Evolutionary conservation across 805 yeast genomes (phyloP), one percentile per base, ranked within the genome.

Genomic region (Lachancea fermentati): DNA sequence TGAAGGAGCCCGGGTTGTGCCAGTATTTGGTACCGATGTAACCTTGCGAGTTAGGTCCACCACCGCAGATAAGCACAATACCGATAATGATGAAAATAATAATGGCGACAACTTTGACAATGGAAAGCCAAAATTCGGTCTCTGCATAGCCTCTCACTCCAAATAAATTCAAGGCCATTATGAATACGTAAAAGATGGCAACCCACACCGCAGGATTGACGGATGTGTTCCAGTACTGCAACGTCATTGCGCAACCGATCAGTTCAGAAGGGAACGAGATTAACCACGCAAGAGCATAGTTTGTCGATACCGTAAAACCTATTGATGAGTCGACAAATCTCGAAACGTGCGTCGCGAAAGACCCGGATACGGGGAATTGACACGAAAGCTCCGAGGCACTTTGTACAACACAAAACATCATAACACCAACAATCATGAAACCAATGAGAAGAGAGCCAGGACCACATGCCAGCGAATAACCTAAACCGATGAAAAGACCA

Each of bases 291-390:
- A 76, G 50, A 37, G 77, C 71, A 51, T 76, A 76, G 48, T 73
- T 71, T 72, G 77, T 75, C 19, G 81, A 76, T 62, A 76, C 74
- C 13, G 81, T 76, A 57, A 78, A 79, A 31, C 81, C 83, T 64
- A 77, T 64, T 4, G 81, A 71, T 3, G 74, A 68, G 49, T 77
- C 78, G 36, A 79, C 66, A 50, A 81, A 75, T 49, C 85, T 65
- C 40, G 76, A 68, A 41, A 77, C 71, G 58, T 72, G 78, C 41
- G 76, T 68, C 37, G 77, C 71, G 52, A 75, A 75, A 12, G 79
- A 67, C 46, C 82, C 81, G 16, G 73, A 69, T 9, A 52, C 71
- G 2, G 82, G 81, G 48, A 64, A 62, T 36, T 65, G 67, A 3
- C 77, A 69, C 7, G 76, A 56, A 74, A 75, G 72, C 49, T 75